Base-by-base conservation (phyloP, 805 yeast species). In the Candida peoriensis region DNA sequence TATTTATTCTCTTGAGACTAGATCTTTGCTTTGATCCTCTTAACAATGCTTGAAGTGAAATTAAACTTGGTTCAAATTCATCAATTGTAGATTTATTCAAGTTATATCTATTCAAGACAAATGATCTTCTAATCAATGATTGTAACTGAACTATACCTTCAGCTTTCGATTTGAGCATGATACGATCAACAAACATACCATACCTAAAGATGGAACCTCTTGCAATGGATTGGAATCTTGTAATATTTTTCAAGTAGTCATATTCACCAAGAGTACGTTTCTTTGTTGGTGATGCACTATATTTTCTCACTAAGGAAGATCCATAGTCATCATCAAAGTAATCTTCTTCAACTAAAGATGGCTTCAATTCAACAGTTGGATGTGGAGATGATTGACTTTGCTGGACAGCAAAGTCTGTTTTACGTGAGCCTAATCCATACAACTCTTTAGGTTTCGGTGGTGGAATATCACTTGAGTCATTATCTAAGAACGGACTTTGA, bases 121-220 rank as follows among this genome's bases (percentile, higher is more conserved):
- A 25, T 9, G 60, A 54, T 8, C 85, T 84, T 54, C 85, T 66
- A 7, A 72, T 58, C 0, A 66, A 46, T 0, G 81, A 60, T 46
- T 76, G 77, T 15, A 81, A 58, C 8, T 50, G 54, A 3, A 69
- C 55, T 16, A 81, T 50, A 16, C 72, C 74, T 10, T 68, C 71
- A 6, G 67, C 68, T 46, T 74, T 75, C 1, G 83, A 70, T 39
- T 69, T 72, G 20, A 83, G 52, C 64, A 82, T 68, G 39, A 79
- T 78, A 38, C 68, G 68, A 44, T 74, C 72, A 23, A 83, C 81
- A 54, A 76, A 78, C 61, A 78, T 63, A 15, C 62, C 60, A 52
- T 79, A 83, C 34, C 96, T 68, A 36, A 74, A 61, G 26, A 76
- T 64, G 0, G 84, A 77, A 14, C 93, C 95, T 44, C 86, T 65